Conservation (phyloP, 2,329 filamentous ascomycete species). For the Huntiella bhutanensis region DNA sequence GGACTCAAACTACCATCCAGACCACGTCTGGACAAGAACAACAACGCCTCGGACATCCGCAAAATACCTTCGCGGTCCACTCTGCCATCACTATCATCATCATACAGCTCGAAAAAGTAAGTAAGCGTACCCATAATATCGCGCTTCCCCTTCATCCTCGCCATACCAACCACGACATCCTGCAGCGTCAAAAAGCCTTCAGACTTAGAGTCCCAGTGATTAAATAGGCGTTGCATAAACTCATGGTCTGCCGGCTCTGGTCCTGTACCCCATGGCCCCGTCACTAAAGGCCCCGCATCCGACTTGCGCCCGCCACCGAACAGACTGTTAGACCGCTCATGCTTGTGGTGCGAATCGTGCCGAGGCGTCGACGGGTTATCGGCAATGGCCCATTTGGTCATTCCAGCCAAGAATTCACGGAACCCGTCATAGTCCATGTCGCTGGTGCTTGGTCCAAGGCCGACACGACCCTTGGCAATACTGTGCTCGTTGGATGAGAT, state of each 20-base stretch:
- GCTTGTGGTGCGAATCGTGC: slow-evolving; percentile 27
- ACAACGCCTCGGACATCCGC: slow-evolving; percentile 76
- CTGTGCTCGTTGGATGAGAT: slow-evolving; percentile 13
- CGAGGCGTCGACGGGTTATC: slow-evolving; percentile 52
- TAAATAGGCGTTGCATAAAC: slow-evolving; percentile 75
- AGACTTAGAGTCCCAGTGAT: slow-evolving; percentile 68
- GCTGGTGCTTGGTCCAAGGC: slow-evolving; percentile 71
- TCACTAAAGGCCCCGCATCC: slow-evolving; percentile 17
- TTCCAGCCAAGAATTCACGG: slow-evolving; percentile 74
- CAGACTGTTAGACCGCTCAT: slow-evolving; percentile 36
- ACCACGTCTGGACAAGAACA: slow-evolving; percentile 81
- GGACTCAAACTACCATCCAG: slow-evolving; percentile 56
- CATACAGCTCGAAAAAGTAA: slow-evolving; percentile 95
- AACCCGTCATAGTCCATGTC: slow-evolving; percentile 97
- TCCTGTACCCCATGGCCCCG: slow-evolving; percentile 36
- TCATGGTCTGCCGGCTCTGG: slow-evolving; percentile 76
- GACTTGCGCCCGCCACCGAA: slow-evolving; percentile 34
- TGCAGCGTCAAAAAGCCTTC: slow-evolving; percentile 67
- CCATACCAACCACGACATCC: slow-evolving; percentile 79
- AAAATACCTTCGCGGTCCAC: slow-evolving; percentile 92
- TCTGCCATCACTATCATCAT: slow-evolving; percentile 75
- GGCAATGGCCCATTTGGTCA: slow-evolving; percentile 82
- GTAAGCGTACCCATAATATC: slow-evolving; percentile 97
- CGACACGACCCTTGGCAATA: slow-evolving; percentile 72
- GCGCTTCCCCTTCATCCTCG: slow-evolving; percentile 74